Evolutionary conservation across 768 basidiomycete genomes (phyloP).

Genomic region (Phylloporus sp.): DNA sequence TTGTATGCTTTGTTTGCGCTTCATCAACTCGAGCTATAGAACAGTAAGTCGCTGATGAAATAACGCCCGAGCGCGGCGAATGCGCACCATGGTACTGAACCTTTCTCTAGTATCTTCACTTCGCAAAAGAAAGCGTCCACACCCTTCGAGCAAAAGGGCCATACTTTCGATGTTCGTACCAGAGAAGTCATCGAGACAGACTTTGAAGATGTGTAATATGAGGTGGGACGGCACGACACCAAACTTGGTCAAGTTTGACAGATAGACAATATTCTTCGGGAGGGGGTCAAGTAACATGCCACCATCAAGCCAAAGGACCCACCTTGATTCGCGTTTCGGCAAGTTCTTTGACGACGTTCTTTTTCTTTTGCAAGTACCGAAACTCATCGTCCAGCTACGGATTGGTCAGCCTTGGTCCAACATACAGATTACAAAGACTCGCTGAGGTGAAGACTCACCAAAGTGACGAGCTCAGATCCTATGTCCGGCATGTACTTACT

Average conservation of each 20-base stretch:
- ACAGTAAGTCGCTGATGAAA: slow-evolving; percentile 7
- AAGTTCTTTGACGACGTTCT: slow-evolving; percentile 87
- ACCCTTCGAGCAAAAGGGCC: slow-evolving; percentile 86
- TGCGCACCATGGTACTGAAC: slow-evolving; percentile 79
- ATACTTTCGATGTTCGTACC: slow-evolving; percentile 92
- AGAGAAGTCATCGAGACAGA: slow-evolving; percentile 92
- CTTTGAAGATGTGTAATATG: slow-evolving; percentile 95
- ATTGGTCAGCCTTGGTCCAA: slow-evolving; percentile 2
- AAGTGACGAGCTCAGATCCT: slow-evolving; percentile 73
- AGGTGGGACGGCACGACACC: slow-evolving; percentile 85
- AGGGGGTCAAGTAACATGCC: background rate
- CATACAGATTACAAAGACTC: background rate
- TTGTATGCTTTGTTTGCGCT: slow-evolving; percentile 88
- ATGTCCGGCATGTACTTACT: slow-evolving; percentile 93
- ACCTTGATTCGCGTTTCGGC: slow-evolving; percentile 85
- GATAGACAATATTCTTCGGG: slow-evolving; percentile 78
- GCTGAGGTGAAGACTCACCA: slow-evolving; percentile 47
- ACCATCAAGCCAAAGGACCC: slow-evolving; percentile 7
- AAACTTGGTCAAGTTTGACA: slow-evolving; percentile 96
- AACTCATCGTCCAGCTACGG: slow-evolving; percentile 93
- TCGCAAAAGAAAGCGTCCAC: slow-evolving; percentile 86
- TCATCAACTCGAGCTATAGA: slow-evolving; percentile 83
- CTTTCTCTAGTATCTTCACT: slow-evolving; percentile 84
- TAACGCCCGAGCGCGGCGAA: background rate
- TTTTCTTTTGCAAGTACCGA: slow-evolving; percentile 90